Evolutionary conservation across 129 eudicot species (phyloP), one percentile per base, ranked within the genome.

Genomic region (Lactuca saligna): DNA sequence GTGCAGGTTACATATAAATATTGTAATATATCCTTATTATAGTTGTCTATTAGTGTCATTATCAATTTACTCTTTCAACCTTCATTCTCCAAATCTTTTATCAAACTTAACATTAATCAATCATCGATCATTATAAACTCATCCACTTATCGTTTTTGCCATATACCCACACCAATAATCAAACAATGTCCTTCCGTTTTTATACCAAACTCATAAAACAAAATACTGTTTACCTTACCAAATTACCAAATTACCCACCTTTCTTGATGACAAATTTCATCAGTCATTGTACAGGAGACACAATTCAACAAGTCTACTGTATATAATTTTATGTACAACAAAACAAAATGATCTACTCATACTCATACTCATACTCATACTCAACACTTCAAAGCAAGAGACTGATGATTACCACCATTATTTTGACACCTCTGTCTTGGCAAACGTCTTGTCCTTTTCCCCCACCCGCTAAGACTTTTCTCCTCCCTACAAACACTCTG

Each of bases 391-490:
- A 81, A 72, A 25, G 77, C 83, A 59, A 57, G 70, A 33, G 83
- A 42, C 25, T 51, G 80, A 57, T 68, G 82, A 78, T 62, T 60
- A 11, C 67, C 56, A 42, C 48, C 61, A 38, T 42, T 60, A 57
- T 37, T 78, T 49, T 75, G 66, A 66, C 85, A 82, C 65, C 94
- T 78, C 77, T 86, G 91, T 63, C 97, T 73, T 0, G 94, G 97
- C 69, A 86, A 57, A 6, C 97, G 94, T 69, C 94, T 63, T 20
- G 93, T 89, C 81, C 86, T 77, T 83, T 84, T 90, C 11, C 95
- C 97, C 97, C 97, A 90, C 8, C 91, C 88, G 13, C 81, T 68
- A 51, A 90, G 79, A 57, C 81, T 66, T 50, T 75, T 81, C 62
- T 75, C 85, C 68, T 77, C 87, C 49, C 69, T 72, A 61, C 75